Evolutionary conservation across 768 basidiomycete species (phyloP).

Genomic region (Tylopilus subfusipes): DNA sequence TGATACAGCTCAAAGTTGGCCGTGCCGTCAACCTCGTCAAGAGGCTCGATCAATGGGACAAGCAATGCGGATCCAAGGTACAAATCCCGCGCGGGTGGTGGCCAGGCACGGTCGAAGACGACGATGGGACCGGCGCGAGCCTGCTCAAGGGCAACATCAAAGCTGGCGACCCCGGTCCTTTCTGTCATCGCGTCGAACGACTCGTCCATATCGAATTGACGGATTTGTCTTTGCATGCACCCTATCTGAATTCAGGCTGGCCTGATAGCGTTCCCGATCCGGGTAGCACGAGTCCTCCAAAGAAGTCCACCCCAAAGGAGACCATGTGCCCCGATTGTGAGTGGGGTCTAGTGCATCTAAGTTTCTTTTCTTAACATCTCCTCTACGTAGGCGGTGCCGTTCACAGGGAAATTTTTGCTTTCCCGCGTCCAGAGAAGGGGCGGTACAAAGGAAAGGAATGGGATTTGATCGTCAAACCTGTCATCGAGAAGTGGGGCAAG

Average conservation of each 20-base stretch:
- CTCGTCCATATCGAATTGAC: conserved; percentile 78
- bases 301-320: conserved; percentile 19
- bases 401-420: conserved; percentile 81
- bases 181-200: conserved; percentile 73
- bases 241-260: conserved; percentile 57
- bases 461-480: conserved; percentile 68
- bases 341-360: conserved; percentile 12
- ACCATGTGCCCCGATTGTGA: conserved; percentile 44
- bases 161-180: conserved; percentile 57
- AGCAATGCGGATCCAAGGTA: conserved; percentile 75
- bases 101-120: conserved; percentile 52
- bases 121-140: conserved; percentile 36
- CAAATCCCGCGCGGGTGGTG: conserved; percentile 73
- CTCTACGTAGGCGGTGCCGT: conserved; percentile 45
- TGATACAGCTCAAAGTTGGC: conserved; percentile 74
- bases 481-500: conserved; percentile 73
- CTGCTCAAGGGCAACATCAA: conserved; percentile 64
- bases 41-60: conserved; percentile 75
- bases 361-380: conserved; percentile 6
- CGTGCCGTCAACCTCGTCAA: conserved; percentile 70
- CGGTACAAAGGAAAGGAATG: conserved; percentile 64
- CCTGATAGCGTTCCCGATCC: conserved; percentile 34
- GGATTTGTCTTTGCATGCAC: conserved; percentile 55
- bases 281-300: conserved; percentile 9
- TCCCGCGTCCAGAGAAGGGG: conserved; percentile 52